These are phyloP conservation scores for Chaetothyriales sp. DNA, from an alignment of 2,329 filamentous ascomycete genomes.

Conservation along the genomic window DNA sequence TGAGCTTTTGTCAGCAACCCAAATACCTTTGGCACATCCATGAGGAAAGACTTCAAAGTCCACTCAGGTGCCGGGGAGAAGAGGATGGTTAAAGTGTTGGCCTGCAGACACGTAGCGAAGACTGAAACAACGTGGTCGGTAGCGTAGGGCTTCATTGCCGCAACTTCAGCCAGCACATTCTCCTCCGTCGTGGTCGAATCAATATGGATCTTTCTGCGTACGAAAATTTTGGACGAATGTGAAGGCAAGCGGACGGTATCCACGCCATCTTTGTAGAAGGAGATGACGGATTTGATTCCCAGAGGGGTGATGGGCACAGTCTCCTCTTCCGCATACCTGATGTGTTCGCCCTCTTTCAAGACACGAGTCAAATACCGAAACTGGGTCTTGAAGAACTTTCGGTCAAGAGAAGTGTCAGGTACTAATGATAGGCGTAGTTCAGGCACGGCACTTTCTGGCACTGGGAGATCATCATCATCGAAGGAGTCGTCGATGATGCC, in stretches of 20 bases:
- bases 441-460: conserved; percentile 41
- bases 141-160: conserved; percentile 25
- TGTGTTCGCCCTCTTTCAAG: conserved; percentile 41
- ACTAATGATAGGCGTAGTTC: conserved; percentile 39
- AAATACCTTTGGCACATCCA: conserved; percentile 29
- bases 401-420: conserved; percentile 38
- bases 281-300: conserved; percentile 31
- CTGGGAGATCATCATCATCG: conserved; percentile 48
- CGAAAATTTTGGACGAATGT: conserved; percentile 17
- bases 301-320: conserved; percentile 45
- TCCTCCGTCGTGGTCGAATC: conserved; percentile 27
- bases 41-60: conserved; percentile 30
- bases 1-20: conserved; percentile 29
- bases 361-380: conserved; percentile 46
- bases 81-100: conserved; percentile 30
- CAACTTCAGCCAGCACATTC: conserved; percentile 29
- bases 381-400: conserved; percentile 46
- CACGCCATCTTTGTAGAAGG: conserved; percentile 25
- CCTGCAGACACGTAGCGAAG: conserved; percentile 32
- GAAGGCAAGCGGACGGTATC: conserved; percentile 29
- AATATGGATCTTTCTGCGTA: conserved; percentile 28
- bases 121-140: conserved; percentile 33
- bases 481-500: conserved; percentile 47
- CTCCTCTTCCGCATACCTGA: conserved; percentile 46
- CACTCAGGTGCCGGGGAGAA: conserved; percentile 30